Percentiles rank a stretch among this genome's conserved stretches.
phyloP scores from a whole-genome alignment of 176 grass and related monocot species.

The Carex scoparia region DNA sequence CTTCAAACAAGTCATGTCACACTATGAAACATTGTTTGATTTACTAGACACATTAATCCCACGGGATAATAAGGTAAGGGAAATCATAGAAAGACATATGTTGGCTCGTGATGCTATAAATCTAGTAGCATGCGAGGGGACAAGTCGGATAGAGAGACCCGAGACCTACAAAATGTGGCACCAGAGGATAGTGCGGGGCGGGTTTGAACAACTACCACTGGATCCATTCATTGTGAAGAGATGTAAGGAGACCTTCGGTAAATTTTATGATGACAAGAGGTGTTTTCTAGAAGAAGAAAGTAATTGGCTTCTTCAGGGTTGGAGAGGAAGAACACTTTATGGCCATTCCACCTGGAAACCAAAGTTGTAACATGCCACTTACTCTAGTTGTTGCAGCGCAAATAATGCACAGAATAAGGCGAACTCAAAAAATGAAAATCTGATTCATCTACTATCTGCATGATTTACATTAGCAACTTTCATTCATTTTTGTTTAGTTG shows the following conservation, averaged over 20 bases:
- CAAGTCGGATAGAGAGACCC: conserved; percentile 31
- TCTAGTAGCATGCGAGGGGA: conserved; percentile 33
- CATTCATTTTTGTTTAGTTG: not conserved
- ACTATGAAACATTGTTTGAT: conserved; percentile 26
- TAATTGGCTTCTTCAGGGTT: conserved; percentile 37
- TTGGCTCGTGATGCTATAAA: conserved; percentile 24
- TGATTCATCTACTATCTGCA: not conserved
- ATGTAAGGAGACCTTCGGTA: conserved; percentile 22
- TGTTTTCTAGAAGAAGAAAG: conserved; percentile 35
- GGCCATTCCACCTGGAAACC: conserved; percentile 31
- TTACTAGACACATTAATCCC: conserved; percentile 29
- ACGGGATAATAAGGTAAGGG: conserved; percentile 23
- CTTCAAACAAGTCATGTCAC: conserved; percentile 30
- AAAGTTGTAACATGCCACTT: not conserved
- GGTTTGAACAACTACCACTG: conserved; percentile 27
- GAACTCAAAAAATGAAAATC: not conserved
- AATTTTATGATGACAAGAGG: conserved; percentile 11
- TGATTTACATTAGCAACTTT: not conserved
- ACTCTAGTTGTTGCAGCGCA: not conserved
- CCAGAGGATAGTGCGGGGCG: conserved; percentile 22
- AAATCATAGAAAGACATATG: conserved; percentile 31
- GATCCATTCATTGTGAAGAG: conserved; percentile 31
- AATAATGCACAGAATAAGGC: not conserved
- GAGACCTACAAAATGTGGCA: conserved; percentile 42
- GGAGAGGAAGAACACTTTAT: conserved; percentile 30